Conservation (phyloP, 169 alveolate species). For the Eimeria maxima region DNA sequence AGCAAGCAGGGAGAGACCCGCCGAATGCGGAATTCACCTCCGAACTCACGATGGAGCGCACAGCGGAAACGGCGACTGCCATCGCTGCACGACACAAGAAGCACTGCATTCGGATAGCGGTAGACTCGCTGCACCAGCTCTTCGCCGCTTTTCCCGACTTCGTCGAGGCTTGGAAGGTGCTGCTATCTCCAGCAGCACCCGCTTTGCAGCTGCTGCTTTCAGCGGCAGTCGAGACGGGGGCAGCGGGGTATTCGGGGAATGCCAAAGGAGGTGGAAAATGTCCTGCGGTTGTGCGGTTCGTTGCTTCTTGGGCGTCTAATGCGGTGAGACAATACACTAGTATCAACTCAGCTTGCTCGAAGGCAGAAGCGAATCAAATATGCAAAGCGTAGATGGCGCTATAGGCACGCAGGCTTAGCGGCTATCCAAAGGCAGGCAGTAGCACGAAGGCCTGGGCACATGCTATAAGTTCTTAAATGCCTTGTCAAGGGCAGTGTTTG, state of each 20-base stretch:
- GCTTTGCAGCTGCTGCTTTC: constrained; percentile 76
- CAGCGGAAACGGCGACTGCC: neutral
- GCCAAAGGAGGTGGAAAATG: neutral
- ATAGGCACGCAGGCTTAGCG: neutral
- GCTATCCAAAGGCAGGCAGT: neutral
- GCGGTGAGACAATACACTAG: constrained; percentile 21
- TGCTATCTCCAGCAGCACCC: constrained; percentile 60
- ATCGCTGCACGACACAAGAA: constrained; percentile 35
- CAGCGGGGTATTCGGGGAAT: constrained; percentile 52
- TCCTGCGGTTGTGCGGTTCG: constrained; percentile 73
- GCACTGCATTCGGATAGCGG: constrained; percentile 34
- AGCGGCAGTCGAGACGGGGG: constrained; percentile 81
- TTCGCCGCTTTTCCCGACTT: constrained; percentile 54
- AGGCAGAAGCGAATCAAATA: neutral
- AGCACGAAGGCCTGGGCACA: neutral
- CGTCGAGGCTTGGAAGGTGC: constrained; percentile 47
- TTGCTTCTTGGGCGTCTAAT: constrained; percentile 79
- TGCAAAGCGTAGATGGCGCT: neutral
- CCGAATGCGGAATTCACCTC: neutral
- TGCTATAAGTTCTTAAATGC: neutral
- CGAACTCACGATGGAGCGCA: neutral
- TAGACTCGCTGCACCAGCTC: constrained; percentile 54
- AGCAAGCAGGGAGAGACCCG: neutral
- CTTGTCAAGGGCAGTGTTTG: neutral
- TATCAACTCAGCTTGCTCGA: too few species aligned